These are phyloP conservation scores for Porogramme epimiltina DNA, from an alignment of 1,284 basidiomycete species.

Conservation along the genomic window DNA sequence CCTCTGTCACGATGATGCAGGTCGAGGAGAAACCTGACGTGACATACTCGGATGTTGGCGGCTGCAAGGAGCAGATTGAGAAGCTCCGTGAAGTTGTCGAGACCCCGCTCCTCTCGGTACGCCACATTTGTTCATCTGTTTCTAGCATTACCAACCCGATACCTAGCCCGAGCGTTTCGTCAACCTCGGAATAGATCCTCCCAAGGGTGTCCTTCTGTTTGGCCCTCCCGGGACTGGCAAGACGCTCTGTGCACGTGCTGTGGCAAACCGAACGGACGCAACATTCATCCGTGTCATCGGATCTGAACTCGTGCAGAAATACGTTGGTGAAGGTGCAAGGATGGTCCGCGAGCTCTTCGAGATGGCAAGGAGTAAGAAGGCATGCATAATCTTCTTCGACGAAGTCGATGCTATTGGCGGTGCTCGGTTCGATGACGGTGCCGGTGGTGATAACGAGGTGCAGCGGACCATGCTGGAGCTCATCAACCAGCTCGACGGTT, in stretches of 20 bases:
- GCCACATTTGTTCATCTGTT: background rate
- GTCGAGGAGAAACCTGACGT: constrained; percentile 99
- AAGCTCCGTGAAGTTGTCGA: constrained; percentile 99
- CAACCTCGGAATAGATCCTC: constrained; percentile 98
- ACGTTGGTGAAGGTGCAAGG: constrained; percentile 97
- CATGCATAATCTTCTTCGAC: constrained; percentile 99
- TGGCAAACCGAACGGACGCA: constrained; percentile 98
- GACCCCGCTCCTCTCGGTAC: constrained; percentile 82
- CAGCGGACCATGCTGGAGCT: constrained; percentile 99
- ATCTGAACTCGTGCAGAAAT: constrained; percentile 98
- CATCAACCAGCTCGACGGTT: constrained; percentile 98
- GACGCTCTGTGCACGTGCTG: constrained; percentile 96
- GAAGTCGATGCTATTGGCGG: constrained; percentile 98
- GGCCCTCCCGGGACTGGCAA: constrained; percentile 99
- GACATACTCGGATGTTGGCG: constrained; percentile 97
- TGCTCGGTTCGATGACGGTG: constrained; percentile 98
- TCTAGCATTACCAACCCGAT: constrained; percentile 14
- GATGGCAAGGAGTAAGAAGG: constrained; percentile 98
- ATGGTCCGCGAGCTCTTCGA: constrained; percentile 99
- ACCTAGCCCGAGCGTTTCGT: constrained; percentile 94
- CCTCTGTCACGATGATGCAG: constrained; percentile 99
- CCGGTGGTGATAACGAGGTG: constrained; percentile 98
- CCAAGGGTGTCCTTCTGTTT: constrained; percentile 96
- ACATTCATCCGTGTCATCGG: constrained; percentile 99
- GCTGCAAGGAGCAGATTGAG: constrained; percentile 99